Base-by-base conservation (phyloP, 257 asterid species). In the Nicotiana undulata region DNA sequence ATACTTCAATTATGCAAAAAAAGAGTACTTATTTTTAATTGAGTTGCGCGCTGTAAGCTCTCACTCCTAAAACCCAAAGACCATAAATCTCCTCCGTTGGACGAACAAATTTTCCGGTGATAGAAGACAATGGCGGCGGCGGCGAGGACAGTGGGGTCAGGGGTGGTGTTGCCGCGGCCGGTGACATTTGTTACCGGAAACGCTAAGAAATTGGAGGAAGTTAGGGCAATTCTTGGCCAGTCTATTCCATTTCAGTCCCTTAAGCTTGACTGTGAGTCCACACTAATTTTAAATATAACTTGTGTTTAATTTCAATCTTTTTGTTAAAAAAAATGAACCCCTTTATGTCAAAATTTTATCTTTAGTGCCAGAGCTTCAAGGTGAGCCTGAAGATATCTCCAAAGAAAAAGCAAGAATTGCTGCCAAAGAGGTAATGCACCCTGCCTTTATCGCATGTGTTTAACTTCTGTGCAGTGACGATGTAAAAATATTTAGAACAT, bases 301-400 rank as follows among this genome's bases (percentile, higher is more conserved):
- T 81, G 49, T 3, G 26, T 32, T 20, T 44, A 52, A 46, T n/a
- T 58, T 28, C 5, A 20, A 59, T 34, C 15, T 1, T 77, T 31
- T 1, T 6, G 1, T 20, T 31, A 0, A 63, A 31, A 9, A 0
- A 24, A 10, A 75, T 75, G 37, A 56, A 55, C 49, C 26, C 60
- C 44, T 63, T 79, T 4, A 16, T 65, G 46, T 24, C 60, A 76
- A 51, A 37, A 40, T 68, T 40, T 68, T 16, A 20, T 40, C 32
- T 40, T 29, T 17, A 95, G 98, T 95, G 85, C 99, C 95, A 3
- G 99, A 95, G 74, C 86, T 92, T 72, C 99, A 95, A 91, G 99
- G 99, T 1, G 99, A 93, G 76, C 97, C 99, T 18, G 97, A 95
- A 88, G 98, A 95, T 60, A 95, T 95, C 15, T 95, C 98, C 9